Evolutionary conservation across 306 rosid genomes (phyloP), one percentile per base, ranked within the genome.

Genomic region (Albizia julibrissin): DNA sequence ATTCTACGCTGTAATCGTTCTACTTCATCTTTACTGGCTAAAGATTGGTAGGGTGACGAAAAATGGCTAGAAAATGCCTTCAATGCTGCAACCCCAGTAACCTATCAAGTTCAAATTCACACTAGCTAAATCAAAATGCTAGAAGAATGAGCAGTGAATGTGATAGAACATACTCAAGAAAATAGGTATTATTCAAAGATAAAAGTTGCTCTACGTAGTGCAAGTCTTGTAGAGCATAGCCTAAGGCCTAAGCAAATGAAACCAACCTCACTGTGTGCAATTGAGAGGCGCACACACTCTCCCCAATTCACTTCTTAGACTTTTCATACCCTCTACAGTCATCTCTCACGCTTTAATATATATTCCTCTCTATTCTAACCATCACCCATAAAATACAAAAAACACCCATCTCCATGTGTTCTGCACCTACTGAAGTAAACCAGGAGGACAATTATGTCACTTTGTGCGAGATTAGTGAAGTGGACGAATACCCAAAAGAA

Each of bases 41-140:
- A 22, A 27, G 93, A 86, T 73, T 85, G 79, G 66, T 91, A 87
- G 1, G 87, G 91, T 33, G 82, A 76, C 81, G 83, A 11, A 84
- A 91, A 91, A 54, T 83, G 72, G 7, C 34, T 14, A 8, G 95
- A 91, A 87, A 91, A 91, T 10, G 83, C 81, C 81, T 88, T 82
- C 74, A 91, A 67, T 31, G 92, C 92, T 49, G 84, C 93, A 27
- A 89, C 88, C 71, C 92, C 91, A 1, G 95, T 91, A 69, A 89
- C 95, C 95, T 91, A 54, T 76, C 77, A 72, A 80, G 54, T 65
- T 56, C 47, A 43, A 69, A 74, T 70, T 75, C 31, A 37, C 69
- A 74, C 31, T 72, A 40, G 1, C 77, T 5, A 10, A 54, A 21
- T 70, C 49, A 76, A 50, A 37, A 42, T 56, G 62, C 62, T 2